Evolutionary conservation across 2,329 filamentous ascomycete genomes (phyloP).

Genomic region (Phyllachora maydis): DNA sequence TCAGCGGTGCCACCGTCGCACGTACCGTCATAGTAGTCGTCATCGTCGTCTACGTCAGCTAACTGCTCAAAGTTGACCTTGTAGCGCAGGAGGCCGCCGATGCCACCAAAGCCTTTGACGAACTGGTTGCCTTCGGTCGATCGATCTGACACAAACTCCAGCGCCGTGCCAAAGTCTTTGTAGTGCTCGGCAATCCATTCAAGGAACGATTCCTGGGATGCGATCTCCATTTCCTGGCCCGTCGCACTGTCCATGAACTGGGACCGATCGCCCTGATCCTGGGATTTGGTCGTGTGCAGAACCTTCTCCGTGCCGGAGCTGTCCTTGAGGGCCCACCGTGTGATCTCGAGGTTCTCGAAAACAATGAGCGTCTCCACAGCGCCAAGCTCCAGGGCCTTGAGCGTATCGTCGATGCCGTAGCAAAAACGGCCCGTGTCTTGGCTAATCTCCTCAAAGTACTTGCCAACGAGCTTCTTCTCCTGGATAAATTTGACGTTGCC

Average conservation of each 20-base stretch:
- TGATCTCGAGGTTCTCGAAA: conserved; percentile 92
- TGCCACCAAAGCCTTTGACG: conserved; percentile 97
- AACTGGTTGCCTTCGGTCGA: conserved; percentile 99
- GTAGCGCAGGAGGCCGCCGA: conserved; percentile 92
- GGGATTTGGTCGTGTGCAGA: conserved; percentile 72
- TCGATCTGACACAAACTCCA: conserved; percentile 95
- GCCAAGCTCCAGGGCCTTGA: conserved; percentile 90
- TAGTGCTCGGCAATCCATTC: conserved; percentile 99
- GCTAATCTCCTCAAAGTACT: conserved; percentile 98
- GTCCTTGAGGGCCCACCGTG: conserved; percentile 74
- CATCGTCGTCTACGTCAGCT: conserved; percentile 73
- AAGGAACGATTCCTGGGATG: conserved; percentile 79
- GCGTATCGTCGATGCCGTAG: conserved; percentile 93
- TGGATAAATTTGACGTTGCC: conserved; percentile 99
- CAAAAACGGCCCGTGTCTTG: conserved; percentile 93
- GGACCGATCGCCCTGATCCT: conserved; percentile 55
- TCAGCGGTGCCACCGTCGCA: no score
- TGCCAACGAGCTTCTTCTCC: conserved; percentile 98
- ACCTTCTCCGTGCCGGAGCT: conserved; percentile 51
- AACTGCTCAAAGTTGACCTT: conserved; percentile 99
- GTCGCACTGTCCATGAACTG: conserved; percentile 92
- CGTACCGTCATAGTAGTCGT: conserved; percentile 62
- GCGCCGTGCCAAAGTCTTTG: conserved; percentile 85
- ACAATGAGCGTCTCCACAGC: conserved; percentile 90
- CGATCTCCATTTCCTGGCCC: conserved; percentile 91